Evolutionary conservation across 345 rosid species (phyloP).

Genomic region (Rhizophora mangle): DNA sequence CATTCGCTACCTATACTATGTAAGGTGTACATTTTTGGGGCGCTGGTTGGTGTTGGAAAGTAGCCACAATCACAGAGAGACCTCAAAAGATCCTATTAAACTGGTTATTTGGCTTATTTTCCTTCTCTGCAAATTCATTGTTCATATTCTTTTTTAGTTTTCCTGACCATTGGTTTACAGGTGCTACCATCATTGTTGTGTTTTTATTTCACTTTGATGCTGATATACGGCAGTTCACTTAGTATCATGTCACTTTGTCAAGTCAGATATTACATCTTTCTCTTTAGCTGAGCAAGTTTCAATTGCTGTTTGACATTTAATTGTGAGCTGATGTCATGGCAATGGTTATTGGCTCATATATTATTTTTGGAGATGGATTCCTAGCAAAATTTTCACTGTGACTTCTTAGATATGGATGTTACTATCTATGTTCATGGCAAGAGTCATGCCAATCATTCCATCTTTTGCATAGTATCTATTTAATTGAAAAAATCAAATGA

Average conservation of each 20-base stretch:
- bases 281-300: neutral
- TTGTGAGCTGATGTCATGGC: neutral
- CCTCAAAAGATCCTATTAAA: constrained; percentile 44
- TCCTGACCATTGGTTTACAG: no score
- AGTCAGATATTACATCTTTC: neutral
- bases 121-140: constrained; percentile 8
- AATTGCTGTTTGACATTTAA: neutral
- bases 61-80: constrained; percentile 44
- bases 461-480: no score
- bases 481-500: no score
- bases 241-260: neutral
- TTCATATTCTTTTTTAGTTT: constrained; percentile 4
- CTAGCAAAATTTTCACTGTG: neutral
- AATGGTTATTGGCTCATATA: neutral
- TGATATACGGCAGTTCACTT: neutral
- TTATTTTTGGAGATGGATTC: neutral
- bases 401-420: no score
- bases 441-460: no score
- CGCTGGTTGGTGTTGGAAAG: constrained; percentile 66
- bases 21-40: constrained; percentile 56
- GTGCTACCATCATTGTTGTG: neutral
- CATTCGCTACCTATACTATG: constrained; percentile 78
- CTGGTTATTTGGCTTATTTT: constrained; percentile 54
- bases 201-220: neutral
- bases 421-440: no score